phyloP scores from a whole-genome alignment of 2,329 filamentous ascomycete species.

The Diplodia seriata region DNA sequence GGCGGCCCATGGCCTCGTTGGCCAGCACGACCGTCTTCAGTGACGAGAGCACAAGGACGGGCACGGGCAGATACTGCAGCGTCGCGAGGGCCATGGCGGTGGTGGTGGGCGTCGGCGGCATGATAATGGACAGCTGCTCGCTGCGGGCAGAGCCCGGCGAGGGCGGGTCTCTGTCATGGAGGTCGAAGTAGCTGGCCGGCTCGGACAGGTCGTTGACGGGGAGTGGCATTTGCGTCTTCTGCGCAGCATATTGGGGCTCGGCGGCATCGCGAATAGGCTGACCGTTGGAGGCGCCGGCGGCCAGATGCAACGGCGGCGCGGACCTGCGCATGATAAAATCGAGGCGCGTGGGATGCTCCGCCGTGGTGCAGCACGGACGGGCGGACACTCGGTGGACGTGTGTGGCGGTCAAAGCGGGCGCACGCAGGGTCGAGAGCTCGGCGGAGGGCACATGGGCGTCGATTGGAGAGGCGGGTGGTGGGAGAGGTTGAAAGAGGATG shows the following conservation, averaged over 20 bases:
- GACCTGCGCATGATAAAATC: slow-evolving; percentile 29
- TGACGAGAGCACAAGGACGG: slow-evolving; percentile 71
- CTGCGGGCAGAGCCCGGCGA: slow-evolving; percentile 42
- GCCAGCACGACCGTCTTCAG: slow-evolving; percentile 74
- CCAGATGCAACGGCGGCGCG: slow-evolving; percentile 25
- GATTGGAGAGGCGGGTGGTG: slow-evolving; percentile 3
- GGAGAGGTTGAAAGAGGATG: slow-evolving; percentile 26
- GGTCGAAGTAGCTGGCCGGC: slow-evolving; percentile 42
- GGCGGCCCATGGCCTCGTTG: slow-evolving; percentile 75
- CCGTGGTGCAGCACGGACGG: slow-evolving; percentile 29
- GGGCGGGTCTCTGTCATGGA: slow-evolving; percentile 34
- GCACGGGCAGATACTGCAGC: slow-evolving; percentile 76
- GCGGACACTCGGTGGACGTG: slow-evolving; percentile 10
- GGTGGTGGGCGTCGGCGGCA: slow-evolving; percentile 40
- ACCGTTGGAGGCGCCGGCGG: not conserved
- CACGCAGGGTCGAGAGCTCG: slow-evolving; percentile 3
- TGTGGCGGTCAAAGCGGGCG: slow-evolving; percentile 22
- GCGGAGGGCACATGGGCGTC: slow-evolving; percentile 17
- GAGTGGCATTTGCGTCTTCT: slow-evolving; percentile 33
- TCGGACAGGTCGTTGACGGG: slow-evolving; percentile 37
- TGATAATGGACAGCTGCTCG: slow-evolving; percentile 43
- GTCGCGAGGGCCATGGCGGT: slow-evolving; percentile 53
- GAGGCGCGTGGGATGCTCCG: slow-evolving; percentile 21
- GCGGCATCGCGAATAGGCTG: slow-evolving; percentile 25
- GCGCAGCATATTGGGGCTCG: slow-evolving; percentile 23